Conservation (phyloP, 2,329 filamentous ascomycete genomes). For the Truncatella angustata region DNA sequence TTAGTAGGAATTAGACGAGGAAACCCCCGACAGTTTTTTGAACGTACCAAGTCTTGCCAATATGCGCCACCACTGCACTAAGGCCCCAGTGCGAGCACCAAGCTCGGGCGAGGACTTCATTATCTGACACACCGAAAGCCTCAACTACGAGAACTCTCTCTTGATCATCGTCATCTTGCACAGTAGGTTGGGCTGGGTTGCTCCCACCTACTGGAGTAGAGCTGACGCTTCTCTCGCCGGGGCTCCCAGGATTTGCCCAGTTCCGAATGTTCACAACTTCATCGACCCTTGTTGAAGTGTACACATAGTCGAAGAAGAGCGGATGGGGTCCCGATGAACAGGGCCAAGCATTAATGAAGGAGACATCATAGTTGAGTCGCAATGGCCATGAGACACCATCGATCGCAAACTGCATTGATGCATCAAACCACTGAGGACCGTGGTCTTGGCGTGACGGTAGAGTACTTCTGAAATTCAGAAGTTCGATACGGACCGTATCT, state of each 20-base stretch:
- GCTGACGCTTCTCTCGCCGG: conserved; percentile 14
- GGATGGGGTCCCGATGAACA: conserved; percentile 64
- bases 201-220: conserved; percentile 22
- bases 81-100: conserved; percentile 78
- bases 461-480: conserved; percentile 55
- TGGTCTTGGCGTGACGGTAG: conserved; percentile 28
- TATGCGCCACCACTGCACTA: conserved; percentile 67
- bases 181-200: conserved; percentile 15
- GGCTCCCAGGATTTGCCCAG: conserved; percentile 51
- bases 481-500: conserved; percentile 68
- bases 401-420: conserved; percentile 62
- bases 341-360: conserved; percentile 65
- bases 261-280: conserved; percentile 64
- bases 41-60: conserved; percentile 64
- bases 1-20: conserved; percentile 12
- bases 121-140: conserved; percentile 70
- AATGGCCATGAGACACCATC: conserved; percentile 63
- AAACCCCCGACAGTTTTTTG: background rate
- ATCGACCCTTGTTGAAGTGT: conserved; percentile 58
- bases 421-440: conserved; percentile 54
- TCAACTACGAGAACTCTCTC: conserved; percentile 71
- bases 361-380: conserved; percentile 61
- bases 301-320: conserved; percentile 70
- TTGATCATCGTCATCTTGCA: conserved; percentile 44
- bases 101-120: conserved; percentile 72